Base-by-base conservation (phyloP, 768 basidiomycete genomes). In the Boletus tylopilopsis region DNA sequence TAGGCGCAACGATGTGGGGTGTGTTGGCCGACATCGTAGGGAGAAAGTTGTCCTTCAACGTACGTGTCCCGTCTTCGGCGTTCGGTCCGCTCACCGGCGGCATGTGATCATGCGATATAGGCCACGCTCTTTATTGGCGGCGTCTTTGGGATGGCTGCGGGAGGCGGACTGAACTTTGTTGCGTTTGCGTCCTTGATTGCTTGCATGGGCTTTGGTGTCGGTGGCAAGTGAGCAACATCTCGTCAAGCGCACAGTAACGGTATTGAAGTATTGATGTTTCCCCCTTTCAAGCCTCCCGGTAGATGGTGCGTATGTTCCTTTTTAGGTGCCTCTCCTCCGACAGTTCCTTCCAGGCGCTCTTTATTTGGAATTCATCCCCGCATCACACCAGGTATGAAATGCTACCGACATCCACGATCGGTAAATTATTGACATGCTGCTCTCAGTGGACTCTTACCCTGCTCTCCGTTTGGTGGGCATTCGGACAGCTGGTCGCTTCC, bases 391-490 rank as follows among this genome's bases (percentile, higher is more conserved):
- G 61, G 60, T 58, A 39, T 43, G 50, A 39, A 5, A 30, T 40
- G n/a, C 10, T n/a, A 30, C 51, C 36, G 42, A 15, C 23, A 47
- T 49, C 13, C 18, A 16, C n/a, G n/a, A 36, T 24, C 32, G 27
- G 16, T 25, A 45, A 44, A 24, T 37, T 30, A 29, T 29, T 46
- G 38, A 49, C 43, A 36, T 5, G 6, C 25, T 3, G 29, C 21
- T 42, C 36, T 19, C 16, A 81, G 67, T 78, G 74, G 72, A 74
- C 78, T n/a, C 69, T 82, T 36, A 76, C 78, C 3, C 66, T 80
- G 9, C 73, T 82, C 2, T 78, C 79, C 16, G 71, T 72, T 21
- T 79, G 76, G 75, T 80, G 79, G 77, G 69, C 79, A 49, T 40
- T 75, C 49, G 73, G 80, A 29, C 67, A 80, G 67, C 70, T 81